Evolutionary conservation across 371 early-diverging fungal species (phyloP), one percentile per base, ranked within the genome.

Genomic region (Mortierella sp.): DNA sequence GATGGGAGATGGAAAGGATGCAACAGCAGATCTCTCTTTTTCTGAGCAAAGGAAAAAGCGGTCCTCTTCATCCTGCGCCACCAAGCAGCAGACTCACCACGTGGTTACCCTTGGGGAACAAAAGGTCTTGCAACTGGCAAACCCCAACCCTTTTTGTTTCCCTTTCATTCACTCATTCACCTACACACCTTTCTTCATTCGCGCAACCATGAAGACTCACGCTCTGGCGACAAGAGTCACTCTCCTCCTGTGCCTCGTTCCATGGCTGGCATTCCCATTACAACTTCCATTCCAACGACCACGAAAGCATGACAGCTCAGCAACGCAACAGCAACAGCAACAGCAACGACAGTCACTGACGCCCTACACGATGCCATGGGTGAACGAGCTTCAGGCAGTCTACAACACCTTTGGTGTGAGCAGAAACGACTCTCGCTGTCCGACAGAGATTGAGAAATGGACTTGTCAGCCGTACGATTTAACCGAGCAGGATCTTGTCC

Each of bases 341-440:
- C 60, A 13, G 60, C 24, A 55, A 38, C 75, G 31, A n/a, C 21
- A 47, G n/a, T 19, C 60, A 0, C 70, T 88, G 11, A 77, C 72
- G 5, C 92, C 93, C 0, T 93, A 90, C 73, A 88, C 90, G 0
- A 76, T 63, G 19, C 88, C 89, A 63, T 93, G 93, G 93, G 82
- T 89, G 1, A 88, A 82, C 52, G 72, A 90, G 34, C 72, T 93
- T 2, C 91, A 93, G 57, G 81, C 87, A 5, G 74, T 92, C 38
- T 90, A 91, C 80, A 92, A 92, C 68, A 71, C 89, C 1, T 82
- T 90, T 54, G 90, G 91, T 11, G 78, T 74, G 28, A 73, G 81
- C 60, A 74, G 57, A 54, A 86, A 90, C 68, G 78, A 81, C 24
- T 77, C 88, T 13, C 50, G 72, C 0, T 93, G 93, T 60, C 83